Base-by-base conservation (phyloP, 1,284 basidiomycete genomes). In the Garcileccinum viscosum region DNA sequence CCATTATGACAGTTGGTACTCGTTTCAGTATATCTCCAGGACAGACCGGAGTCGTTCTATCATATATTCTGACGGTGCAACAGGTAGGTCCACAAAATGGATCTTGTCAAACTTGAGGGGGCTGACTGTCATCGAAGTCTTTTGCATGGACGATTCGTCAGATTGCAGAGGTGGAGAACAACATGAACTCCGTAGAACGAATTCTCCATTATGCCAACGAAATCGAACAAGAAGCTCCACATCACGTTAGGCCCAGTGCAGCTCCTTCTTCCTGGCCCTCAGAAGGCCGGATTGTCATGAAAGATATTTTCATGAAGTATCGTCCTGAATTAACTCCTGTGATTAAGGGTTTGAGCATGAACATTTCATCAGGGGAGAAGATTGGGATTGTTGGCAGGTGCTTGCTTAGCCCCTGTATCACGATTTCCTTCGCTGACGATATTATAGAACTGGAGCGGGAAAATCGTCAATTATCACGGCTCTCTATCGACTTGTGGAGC, bases 141-240 rank as follows among this genome's bases (percentile, higher is more conserved):
- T 95, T 96, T 75, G 90, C 92, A 19, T 95, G 90, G 93, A 87
- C 95, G 77, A 90, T 96, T 62, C 89, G 94, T 30, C 95, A 96
- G 78, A 86, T 87, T 64, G 93, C 93, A 5, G 93, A 96, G 76
- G 90, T 95, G 19, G 94, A 97, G 81, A 96, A 97, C 79, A 89
- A 96, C 80, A 96, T 97, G 93, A 96, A 96, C 78, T 91, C 92
- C 32, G 94, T 96, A 6, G 95, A 97, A 80, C 90, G 94, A 60
- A 85, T 96, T 38, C 82, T 94, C 4, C 88, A 95, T 78, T 97
- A 97, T 74, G 90, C 92, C 38, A 83, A 84, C 66, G 80, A 87
- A 44, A 40, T 77, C 5, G 73, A 71, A 66, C 92, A 95, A 78
- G 96, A 97, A 80, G 88, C 93, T 1, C 86, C 93, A 0, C 89